A percentile compares a stretch with the other conserved stretches of the same genome.
These are phyloP conservation scores for Sporothrix curviconia DNA, from an alignment of 2,329 filamentous ascomycete species.

Conservation along the genomic window DNA sequence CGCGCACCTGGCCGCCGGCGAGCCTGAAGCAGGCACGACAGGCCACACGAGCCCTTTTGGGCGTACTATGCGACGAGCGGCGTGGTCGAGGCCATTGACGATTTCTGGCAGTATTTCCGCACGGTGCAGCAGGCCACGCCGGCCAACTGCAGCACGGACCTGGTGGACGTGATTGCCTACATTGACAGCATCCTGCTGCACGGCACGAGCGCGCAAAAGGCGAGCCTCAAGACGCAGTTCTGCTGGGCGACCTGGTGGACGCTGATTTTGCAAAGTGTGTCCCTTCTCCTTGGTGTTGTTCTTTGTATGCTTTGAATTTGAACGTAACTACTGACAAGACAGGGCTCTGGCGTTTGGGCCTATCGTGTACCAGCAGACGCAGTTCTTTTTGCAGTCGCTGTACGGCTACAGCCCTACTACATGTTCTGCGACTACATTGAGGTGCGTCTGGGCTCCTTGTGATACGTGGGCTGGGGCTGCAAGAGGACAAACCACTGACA, in stretches of 20 bases:
- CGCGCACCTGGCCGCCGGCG: background rate
- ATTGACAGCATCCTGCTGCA: conserved; percentile 41
- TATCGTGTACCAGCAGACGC: conserved; percentile 46
- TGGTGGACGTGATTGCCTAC: conserved; percentile 42
- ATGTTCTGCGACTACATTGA: conserved; percentile 45
- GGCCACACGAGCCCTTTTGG: conserved; percentile 36
- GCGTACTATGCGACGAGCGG: conserved; percentile 50
- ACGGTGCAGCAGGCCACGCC: conserved; percentile 41
- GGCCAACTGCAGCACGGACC: conserved; percentile 48
- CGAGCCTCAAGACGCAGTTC: conserved; percentile 44
- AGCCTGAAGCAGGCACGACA: background rate
- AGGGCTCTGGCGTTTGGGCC: conserved; percentile 48
- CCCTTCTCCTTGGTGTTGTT: too few species aligned
- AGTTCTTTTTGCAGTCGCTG: conserved; percentile 31
- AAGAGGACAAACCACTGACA: too few species aligned
- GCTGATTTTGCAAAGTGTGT: conserved; percentile 35
- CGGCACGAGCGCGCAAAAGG: conserved; percentile 33
- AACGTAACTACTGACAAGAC: background rate
- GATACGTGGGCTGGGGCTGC: background rate
- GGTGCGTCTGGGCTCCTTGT: background rate
- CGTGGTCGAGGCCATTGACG: conserved; percentile 44
- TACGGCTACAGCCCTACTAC: conserved; percentile 35
- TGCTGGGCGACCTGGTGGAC: conserved; percentile 37
- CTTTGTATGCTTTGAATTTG: too few species aligned
- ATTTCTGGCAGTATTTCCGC: conserved; percentile 49